Base-by-base conservation (phyloP, 768 basidiomycete genomes). In the Rhodosporidiobolus odoratus region DNA sequence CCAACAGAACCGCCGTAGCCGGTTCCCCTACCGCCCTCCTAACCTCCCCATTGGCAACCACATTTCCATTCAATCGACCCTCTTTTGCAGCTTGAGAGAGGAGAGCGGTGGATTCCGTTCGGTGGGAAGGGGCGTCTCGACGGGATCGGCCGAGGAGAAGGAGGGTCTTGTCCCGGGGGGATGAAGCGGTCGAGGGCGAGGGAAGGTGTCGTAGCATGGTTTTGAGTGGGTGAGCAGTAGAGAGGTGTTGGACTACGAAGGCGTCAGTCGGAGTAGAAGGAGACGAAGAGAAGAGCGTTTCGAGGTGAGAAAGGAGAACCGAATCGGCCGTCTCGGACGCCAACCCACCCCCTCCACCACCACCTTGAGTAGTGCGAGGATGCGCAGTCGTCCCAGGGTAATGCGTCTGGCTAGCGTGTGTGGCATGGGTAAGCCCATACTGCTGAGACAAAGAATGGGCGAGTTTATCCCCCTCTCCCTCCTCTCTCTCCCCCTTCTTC, bases 11-110 rank as follows among this genome's bases (percentile, higher is more conserved):
- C 54, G 87, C 87, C 48, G 88, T 85, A 4, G 86, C 90, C 25
- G 90, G 87, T 78, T 94, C 90, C 4, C 94, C 94, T 34, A 95
- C 83, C 30, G 92, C 92, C 81, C 89, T 88, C 78, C 84, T 83
- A 68, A 92, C 85, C 77, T 90, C 89, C 25, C 19, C 25, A 45
- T 54, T 41, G n/a, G 56, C 1, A 16, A 45, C 27, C 13, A 63
- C 45, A 43, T 53, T 35, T 21, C 48, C 50, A 27, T 50, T 30
- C 4, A 59, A 21, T 25, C 45, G 12, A 10, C 57, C 53, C 16
- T 48, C 54, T 34, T 58, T 57, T 15, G 83, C 85, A 73, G 87
- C 82, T 72, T 86, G 84, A 25, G 84, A 83, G 78, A 87, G 81
- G 30, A 92, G 72, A 52, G 82, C 81, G 72, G 85, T 86, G 65